Percentiles rank a stretch among this genome's conserved stretches.
phyloP scores from a whole-genome alignment of 495 filamentous ascomycete genomes.

The Lasiosphaeris hirsuta region DNA sequence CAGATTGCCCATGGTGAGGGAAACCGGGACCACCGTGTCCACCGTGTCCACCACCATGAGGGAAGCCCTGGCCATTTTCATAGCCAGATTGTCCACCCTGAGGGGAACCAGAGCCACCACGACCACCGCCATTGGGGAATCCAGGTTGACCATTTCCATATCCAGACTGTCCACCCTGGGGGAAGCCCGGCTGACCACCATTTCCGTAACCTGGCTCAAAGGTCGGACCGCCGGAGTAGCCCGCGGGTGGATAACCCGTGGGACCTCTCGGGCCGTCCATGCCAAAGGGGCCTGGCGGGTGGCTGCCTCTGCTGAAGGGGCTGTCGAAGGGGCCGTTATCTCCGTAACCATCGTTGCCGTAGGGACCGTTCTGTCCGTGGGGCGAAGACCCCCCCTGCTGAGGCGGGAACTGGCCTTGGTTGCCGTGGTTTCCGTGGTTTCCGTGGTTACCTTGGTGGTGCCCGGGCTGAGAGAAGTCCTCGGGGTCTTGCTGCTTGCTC shows the following conservation, averaged over 20 bases:
- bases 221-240: too few species aligned
- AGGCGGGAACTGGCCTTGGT: too few species aligned
- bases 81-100: not conserved
- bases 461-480: not conserved
- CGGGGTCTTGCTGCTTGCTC: not conserved
- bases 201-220: too few species aligned
- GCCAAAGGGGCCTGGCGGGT: too few species aligned
- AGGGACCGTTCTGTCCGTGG: not conserved
- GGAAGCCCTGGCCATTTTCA: not conserved
- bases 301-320: too few species aligned
- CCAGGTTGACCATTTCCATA: not conserved
- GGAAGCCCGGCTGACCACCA: conserved; percentile 1
- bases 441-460: not conserved
- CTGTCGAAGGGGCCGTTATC: not conserved
- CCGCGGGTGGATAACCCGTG: too few species aligned
- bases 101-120: too few species aligned
- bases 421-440: too few species aligned
- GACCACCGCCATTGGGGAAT: not conserved
- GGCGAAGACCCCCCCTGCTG: too few species aligned
- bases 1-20: too few species aligned
- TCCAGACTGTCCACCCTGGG: not conserved
- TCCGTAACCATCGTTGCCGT: not conserved
- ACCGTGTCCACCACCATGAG: too few species aligned
- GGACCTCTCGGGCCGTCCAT: too few species aligned
- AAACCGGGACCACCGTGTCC: not conserved